Base-by-base conservation (phyloP, 1,139 yeast genomes). In the Blastobotrys buckinghamii region DNA sequence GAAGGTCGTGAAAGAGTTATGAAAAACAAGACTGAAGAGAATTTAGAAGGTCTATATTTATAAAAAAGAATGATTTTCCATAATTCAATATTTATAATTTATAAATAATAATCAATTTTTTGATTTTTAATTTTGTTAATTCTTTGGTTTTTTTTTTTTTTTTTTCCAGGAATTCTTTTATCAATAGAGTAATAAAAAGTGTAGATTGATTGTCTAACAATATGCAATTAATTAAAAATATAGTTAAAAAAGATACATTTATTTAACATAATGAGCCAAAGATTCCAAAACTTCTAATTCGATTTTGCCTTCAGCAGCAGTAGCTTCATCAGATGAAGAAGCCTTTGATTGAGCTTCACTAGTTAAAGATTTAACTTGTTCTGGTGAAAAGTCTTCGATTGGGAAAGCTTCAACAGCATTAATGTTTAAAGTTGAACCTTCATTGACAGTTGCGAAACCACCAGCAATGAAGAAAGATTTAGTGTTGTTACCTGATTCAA, bases 281-380 rank as follows among this genome's bases (percentile, higher is more conserved):
- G 96, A 95, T 79, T 90, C 96, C 68, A 92, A 82, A 52, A 92
- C 96, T 75, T 92, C 97, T 69, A 92, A 78, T 77, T 90, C 95
- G 67, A 92, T 87, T 70, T 82, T 82, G 62, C 97, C 98, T 74
- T 87, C 95, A 59, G 96, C 95, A 63, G 94, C 94, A 56, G 81
- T 87, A 53, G 76, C 80, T 74, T 86, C 96, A 54, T 70, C 97
- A 50, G 94, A 72, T 51, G 95, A 84, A 53, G 83, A 67, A 47
- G 84, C 82, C 72, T 92, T 86, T 82, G 88, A 89, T 75, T 88
- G 95, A 53, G 98, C 98, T 71, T 92, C 97, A 55, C 92, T 81
- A 66, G 89, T 79, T 69, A 87, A 82, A 56, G 81, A 67, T 76
- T 81, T 85, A 69, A 90, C 83, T 60, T 88, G 81, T 60, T 83